Evolutionary conservation across 371 early-diverging fungal genomes (phyloP).

Genomic region (Mortierella sp.): DNA sequence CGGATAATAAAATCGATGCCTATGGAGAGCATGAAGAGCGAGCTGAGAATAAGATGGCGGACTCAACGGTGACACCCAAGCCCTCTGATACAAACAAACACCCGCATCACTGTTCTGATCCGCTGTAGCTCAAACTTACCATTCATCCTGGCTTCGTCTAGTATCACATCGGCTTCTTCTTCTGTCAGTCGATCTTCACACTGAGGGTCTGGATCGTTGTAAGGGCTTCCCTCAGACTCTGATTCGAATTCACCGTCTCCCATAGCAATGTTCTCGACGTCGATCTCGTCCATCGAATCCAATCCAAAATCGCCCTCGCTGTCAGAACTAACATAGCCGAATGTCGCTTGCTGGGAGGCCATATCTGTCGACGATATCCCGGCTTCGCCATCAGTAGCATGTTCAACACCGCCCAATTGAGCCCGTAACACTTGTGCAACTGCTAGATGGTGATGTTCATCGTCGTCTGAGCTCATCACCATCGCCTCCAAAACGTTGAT

Average conservation of each 20-base stretch:
- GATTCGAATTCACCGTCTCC: slow-evolving; percentile 24
- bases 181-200: slow-evolving; percentile 37
- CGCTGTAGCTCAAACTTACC: slow-evolving; percentile 12
- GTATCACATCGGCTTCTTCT: slow-evolving; percentile 29
- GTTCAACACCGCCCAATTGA: slow-evolving; percentile 26
- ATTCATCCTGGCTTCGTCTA: slow-evolving; percentile 47
- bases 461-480: slow-evolving; percentile 27
- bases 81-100: no score
- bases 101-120: not conserved
- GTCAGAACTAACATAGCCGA: slow-evolving; percentile 9
- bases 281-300: slow-evolving; percentile 51
- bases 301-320: slow-evolving; percentile 25
- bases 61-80: not conserved
- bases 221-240: slow-evolving; percentile 28
- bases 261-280: slow-evolving; percentile 41
- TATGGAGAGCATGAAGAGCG: not conserved
- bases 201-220: slow-evolving; percentile 34
- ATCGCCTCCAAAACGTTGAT: slow-evolving; percentile 17
- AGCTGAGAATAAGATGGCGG: not conserved
- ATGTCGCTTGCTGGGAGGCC: not conserved
- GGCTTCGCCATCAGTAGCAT: slow-evolving; percentile 54
- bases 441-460: slow-evolving; percentile 14
- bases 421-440: not conserved
- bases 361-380: slow-evolving; percentile 6
- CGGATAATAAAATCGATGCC: slow-evolving; percentile 36